Percentiles rank a stretch among this genome's conserved stretches.
These are phyloP conservation scores for Alternaria ethzedia DNA, from an alignment of 2,329 filamentous ascomycete genomes.

Conservation along the genomic window DNA sequence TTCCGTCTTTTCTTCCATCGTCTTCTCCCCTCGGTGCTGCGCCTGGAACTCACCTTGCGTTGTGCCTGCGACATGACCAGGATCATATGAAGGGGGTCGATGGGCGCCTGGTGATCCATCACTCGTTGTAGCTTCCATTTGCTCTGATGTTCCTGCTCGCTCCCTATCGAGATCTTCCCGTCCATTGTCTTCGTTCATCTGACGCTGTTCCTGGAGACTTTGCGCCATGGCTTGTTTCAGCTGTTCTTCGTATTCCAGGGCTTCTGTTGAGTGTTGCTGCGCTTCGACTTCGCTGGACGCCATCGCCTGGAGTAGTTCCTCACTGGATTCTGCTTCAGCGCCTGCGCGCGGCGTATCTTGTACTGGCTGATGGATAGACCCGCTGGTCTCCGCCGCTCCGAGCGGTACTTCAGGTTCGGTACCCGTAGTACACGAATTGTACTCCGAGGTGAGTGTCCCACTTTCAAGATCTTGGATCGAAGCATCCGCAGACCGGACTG, in stretches of 20 bases:
- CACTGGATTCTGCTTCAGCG: not conserved
- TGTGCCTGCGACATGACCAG: not conserved
- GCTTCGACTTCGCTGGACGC: conserved; percentile 18
- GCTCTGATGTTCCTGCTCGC: not conserved
- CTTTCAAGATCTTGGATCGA: not conserved
- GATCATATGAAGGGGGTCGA: not conserved
- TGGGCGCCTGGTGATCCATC: too few species aligned
- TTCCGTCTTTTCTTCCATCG: conserved; percentile 58
- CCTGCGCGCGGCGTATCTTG: not conserved
- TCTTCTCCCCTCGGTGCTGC: conserved; percentile 44
- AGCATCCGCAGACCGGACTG: not conserved
- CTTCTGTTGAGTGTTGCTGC: not conserved
- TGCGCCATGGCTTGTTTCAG: not conserved
- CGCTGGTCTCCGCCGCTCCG: not conserved
- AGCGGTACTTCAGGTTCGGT: not conserved
- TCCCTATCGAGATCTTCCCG: not conserved
- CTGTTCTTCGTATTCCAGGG: not conserved
- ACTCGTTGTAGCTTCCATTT: not conserved
- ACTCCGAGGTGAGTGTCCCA: not conserved
- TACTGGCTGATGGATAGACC: not conserved
- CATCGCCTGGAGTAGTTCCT: conserved; percentile 19
- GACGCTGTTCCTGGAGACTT: not conserved
- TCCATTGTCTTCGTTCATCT: not conserved
- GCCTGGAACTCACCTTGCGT: conserved; percentile 2
- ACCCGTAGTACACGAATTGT: not conserved